phyloP scores from a whole-genome alignment of 2,329 filamentous ascomycete genomes.

The Xylaria sp. region DNA sequence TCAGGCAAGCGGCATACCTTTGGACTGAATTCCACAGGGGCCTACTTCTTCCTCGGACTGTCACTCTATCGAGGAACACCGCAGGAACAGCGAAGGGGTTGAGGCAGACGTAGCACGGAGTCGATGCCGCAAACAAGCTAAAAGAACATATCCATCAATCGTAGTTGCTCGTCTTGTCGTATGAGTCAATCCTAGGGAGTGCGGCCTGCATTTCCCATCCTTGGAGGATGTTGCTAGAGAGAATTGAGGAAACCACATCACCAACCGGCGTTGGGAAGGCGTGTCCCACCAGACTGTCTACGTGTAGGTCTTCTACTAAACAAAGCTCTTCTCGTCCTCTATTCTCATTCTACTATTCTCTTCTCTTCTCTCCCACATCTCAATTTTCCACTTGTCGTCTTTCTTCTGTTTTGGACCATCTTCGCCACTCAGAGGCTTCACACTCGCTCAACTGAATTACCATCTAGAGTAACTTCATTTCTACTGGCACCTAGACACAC shows the following conservation, averaged over 20 bases:
- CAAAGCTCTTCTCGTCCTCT: neutral
- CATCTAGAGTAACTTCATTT: neutral
- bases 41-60: neutral
- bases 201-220: neutral
- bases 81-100: neutral
- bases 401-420: constrained; percentile 11
- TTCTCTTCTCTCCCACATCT: constrained; percentile 2
- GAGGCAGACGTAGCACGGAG: neutral
- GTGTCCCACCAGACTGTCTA: neutral
- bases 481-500: neutral
- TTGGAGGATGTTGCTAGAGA: neutral
- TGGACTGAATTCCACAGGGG: neutral
- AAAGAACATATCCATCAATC: neutral
- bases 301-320: neutral
- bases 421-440: neutral
- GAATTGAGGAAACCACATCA: neutral
- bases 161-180: neutral
- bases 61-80: no score
- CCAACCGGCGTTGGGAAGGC: neutral
- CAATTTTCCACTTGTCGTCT: neutral
- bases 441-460: neutral
- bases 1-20: neutral
- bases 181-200: neutral
- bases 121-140: neutral
- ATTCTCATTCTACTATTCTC: neutral